Evolutionary conservation across 768 basidiomycete genomes (phyloP).

Genomic region (Suillus subaureus): DNA sequence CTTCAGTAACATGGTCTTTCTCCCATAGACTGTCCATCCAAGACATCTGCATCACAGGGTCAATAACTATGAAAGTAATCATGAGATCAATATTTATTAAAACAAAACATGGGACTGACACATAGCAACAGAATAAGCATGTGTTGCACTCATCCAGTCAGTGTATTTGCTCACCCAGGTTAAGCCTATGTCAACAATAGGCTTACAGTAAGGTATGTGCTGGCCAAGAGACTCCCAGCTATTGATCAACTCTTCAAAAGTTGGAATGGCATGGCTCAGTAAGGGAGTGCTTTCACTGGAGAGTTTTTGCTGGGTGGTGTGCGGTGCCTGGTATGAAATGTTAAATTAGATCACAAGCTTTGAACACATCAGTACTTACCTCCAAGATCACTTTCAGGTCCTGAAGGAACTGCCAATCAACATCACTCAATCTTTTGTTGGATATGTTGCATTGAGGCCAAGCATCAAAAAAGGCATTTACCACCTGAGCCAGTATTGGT

Average conservation of each 20-base stretch:
- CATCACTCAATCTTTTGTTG: background rate
- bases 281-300: background rate
- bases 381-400: conserved; percentile 14
- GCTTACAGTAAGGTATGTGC: background rate
- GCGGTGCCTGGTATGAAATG: background rate
- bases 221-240: background rate
- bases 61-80: too few relatives aligned
- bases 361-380: background rate
- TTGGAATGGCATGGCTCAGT: background rate
- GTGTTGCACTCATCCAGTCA: too few relatives aligned
- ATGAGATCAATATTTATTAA: too few relatives aligned
- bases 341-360: too few relatives aligned
- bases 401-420: conserved; percentile 13
- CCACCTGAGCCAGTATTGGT: background rate
- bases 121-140: too few relatives aligned
- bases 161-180: too few relatives aligned
- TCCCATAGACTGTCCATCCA: too few relatives aligned
- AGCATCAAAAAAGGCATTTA: conserved; percentile 4
- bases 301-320: background rate
- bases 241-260: background rate
- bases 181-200: background rate
- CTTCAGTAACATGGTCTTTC: too few relatives aligned
- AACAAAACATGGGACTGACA: too few relatives aligned
- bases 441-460: conserved; percentile 2
- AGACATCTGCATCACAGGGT: too few relatives aligned